Evolutionary conservation across 1,284 basidiomycete species (phyloP).

Genomic region (Austroboletus sp.): DNA sequence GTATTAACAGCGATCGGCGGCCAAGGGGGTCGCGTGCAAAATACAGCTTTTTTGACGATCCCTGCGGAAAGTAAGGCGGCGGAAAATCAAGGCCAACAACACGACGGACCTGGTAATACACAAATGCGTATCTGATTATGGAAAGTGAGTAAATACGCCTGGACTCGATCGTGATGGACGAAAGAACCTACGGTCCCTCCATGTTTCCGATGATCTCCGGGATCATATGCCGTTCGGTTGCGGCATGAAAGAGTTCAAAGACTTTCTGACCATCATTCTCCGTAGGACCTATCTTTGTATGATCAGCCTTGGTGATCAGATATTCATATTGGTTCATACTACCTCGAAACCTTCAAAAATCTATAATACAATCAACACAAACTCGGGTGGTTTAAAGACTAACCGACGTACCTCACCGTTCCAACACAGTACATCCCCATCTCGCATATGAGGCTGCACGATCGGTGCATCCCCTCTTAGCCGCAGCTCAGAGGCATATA

Average conservation of each 20-base stretch:
- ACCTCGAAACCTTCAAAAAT: constrained; percentile 74
- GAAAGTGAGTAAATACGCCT: neutral
- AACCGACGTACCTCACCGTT: constrained; percentile 71
- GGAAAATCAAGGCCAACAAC: neutral
- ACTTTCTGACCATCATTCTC: constrained; percentile 79
- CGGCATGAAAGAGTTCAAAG: constrained; percentile 45
- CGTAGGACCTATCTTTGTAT: constrained; percentile 38
- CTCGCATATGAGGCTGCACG: constrained; percentile 64
- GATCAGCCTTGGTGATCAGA: constrained; percentile 2
- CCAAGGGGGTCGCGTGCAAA: constrained; percentile 89
- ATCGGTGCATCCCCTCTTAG: constrained; percentile 61
- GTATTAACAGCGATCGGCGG: constrained; percentile 78
- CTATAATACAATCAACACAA: constrained; percentile 31
- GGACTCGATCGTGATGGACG: neutral
- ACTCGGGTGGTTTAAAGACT: neutral
- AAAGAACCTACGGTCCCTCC: constrained; percentile 77
- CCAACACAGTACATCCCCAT: constrained; percentile 72
- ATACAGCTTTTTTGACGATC: constrained; percentile 46
- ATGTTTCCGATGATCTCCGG: constrained; percentile 52
- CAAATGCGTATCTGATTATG: constrained; percentile 68
- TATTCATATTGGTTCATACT: neutral
- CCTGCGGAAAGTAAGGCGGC: constrained; percentile 33
- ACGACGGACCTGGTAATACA: constrained; percentile 63
- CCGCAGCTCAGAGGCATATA: constrained; percentile 75
- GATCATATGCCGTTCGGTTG: constrained; percentile 41